Evolutionary conservation across 441 rosid species (phyloP).

Genomic region (Corymbia citriodora): DNA sequence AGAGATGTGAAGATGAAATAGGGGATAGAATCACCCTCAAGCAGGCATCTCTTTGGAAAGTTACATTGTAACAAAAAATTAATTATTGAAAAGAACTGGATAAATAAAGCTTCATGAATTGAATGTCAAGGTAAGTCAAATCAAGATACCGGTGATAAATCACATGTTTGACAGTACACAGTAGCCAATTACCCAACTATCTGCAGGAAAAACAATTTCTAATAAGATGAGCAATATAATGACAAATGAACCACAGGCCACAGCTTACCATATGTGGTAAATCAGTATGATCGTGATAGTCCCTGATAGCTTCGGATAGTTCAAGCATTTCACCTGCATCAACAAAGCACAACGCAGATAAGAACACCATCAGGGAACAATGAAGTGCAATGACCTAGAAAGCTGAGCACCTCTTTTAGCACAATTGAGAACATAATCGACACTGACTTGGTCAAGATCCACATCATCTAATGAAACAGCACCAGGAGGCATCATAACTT

Average conservation of each 20-base stretch:
- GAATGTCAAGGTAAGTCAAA: background rate
- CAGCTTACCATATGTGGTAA: conserved; percentile 79
- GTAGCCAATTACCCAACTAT: background rate
- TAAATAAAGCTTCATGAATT: background rate
- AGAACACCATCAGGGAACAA: background rate
- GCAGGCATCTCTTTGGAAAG: background rate
- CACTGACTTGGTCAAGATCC: conserved; percentile 98
- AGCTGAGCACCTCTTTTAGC: conserved; percentile 70
- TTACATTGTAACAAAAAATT: background rate
- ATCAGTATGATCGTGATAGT: conserved; percentile 78
- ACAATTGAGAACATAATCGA: conserved; percentile 83
- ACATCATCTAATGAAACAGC: conserved; percentile 95
- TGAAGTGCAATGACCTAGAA: background rate
- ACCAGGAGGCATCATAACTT: conserved; percentile 98
- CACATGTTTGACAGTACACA: background rate
- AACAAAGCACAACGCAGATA: background rate
- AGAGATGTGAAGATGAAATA: background rate
- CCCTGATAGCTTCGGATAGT: conserved; percentile 92
- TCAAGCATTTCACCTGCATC: conserved; percentile 75
- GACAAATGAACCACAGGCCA: background rate
- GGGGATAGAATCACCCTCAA: background rate
- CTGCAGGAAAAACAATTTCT: background rate
- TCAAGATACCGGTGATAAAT: background rate
- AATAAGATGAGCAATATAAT: background rate
- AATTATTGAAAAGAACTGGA: background rate